phyloP scores from a whole-genome alignment of 164 flowering plant species.

The Kingdonia uniflora region DNA sequence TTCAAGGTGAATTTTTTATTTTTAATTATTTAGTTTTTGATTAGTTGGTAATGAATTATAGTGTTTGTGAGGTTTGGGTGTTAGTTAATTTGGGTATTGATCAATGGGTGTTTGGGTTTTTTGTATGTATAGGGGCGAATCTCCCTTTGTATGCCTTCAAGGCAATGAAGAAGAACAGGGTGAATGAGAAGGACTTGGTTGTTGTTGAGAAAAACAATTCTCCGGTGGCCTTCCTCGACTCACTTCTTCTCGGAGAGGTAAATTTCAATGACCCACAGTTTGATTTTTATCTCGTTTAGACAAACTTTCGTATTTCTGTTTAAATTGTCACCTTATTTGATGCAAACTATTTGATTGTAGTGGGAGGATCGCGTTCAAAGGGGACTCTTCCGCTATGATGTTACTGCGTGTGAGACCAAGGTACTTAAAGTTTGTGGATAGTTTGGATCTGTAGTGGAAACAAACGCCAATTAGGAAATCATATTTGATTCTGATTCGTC shows the following conservation, averaged over 20 bases:
- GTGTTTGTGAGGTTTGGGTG: not conserved
- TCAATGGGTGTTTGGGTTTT: not conserved
- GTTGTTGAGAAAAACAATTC: slow-evolving; percentile 7
- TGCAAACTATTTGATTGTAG: slow-evolving; percentile 25
- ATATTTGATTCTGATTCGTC: not conserved
- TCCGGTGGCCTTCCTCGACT: slow-evolving; percentile 19
- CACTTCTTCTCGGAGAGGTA: slow-evolving; percentile 31
- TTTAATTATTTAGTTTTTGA: not conserved
- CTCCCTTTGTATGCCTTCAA: slow-evolving; percentile 40
- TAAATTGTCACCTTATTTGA: not conserved
- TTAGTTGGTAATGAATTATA: not conserved
- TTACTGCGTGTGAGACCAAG: slow-evolving; percentile 67
- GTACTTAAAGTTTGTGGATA: slow-evolving; percentile 10
- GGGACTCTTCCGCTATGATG: slow-evolving; percentile 82
- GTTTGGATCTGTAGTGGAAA: too few species aligned
- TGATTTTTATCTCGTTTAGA: not conserved
- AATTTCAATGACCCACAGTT: not conserved
- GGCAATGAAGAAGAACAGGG: slow-evolving; percentile 11
- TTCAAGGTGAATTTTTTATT: slow-evolving; percentile 31
- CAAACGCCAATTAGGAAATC: too few species aligned
- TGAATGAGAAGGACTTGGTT: slow-evolving; percentile 3
- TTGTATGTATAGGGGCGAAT: slow-evolving; percentile 22
- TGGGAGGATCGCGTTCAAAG: slow-evolving; percentile 70
- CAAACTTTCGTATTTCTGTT: not conserved
- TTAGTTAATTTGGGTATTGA: not conserved